Conservation (phyloP, 129 eudicot species). For the Gnaphalium uliginosum region DNA sequence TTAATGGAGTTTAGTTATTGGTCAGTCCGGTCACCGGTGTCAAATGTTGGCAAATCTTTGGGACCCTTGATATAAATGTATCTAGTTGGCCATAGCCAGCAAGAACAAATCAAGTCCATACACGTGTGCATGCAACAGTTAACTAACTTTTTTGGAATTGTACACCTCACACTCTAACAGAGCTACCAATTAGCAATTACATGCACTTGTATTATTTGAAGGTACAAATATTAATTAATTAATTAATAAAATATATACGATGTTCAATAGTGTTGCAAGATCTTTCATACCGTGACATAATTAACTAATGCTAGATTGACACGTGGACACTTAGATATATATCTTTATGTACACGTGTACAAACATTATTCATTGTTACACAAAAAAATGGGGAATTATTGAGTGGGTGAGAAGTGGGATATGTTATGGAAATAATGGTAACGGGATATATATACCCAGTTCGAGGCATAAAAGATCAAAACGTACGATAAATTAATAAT, state of each 20-base stretch:
- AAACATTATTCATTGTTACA: neutral
- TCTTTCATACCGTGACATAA: neutral
- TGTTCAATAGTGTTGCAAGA: neutral
- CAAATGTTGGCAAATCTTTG: neutral
- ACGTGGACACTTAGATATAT: neutral
- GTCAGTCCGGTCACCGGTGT: neutral
- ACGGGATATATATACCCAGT: neutral
- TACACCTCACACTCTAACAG: slow-evolving; percentile 5
- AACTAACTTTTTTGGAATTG: neutral
- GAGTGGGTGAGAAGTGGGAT: neutral
- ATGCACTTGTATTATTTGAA: neutral
- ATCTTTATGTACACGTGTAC: neutral
- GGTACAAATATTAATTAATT: neutral
- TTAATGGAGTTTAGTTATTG: neutral
- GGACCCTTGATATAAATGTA: neutral
- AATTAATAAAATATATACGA: neutral
- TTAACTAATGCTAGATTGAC: neutral
- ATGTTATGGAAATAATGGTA: neutral
- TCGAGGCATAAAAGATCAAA: too few relatives aligned
- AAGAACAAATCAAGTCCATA: neutral
- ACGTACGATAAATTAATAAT: too few relatives aligned
- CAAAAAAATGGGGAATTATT: neutral
- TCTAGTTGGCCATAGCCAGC: neutral
- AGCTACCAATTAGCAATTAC: neutral
- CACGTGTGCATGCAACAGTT: slow-evolving; percentile 16